phyloP scores from a whole-genome alignment of 441 rosid genomes.

The Bocquillonia castaneifolia region DNA sequence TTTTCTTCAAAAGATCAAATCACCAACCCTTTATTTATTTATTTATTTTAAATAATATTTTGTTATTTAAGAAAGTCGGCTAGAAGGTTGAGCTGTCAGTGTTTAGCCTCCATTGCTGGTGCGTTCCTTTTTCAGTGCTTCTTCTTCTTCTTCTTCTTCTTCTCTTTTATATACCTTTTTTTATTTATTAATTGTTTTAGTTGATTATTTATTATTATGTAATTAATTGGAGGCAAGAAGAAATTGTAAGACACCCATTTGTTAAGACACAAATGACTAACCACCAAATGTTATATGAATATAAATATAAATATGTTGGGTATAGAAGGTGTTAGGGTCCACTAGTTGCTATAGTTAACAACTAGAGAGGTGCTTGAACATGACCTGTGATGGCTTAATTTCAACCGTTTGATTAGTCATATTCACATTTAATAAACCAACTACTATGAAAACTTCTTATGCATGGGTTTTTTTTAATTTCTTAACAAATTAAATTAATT shows the following conservation, averaged over 20 bases:
- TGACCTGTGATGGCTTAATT: conserved; percentile 25
- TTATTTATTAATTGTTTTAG: not conserved
- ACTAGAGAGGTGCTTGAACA: conserved; percentile 4
- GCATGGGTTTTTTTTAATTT: no score
- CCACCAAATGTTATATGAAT: conserved; percentile 25
- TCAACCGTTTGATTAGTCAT: conserved; percentile 33
- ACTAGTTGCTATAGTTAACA: conserved; percentile 13
- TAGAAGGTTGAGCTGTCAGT: conserved; percentile 39
- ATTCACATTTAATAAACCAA: not conserved
- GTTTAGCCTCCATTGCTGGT: conserved; percentile 26
- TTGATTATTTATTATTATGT: not conserved
- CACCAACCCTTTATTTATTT: conserved; percentile 4
- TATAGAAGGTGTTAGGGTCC: conserved; percentile 16
- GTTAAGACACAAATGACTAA: conserved; percentile 27
- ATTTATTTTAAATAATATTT: not conserved
- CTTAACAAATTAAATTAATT: no score
- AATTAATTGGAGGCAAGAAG: not conserved
- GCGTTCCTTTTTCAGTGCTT: not conserved
- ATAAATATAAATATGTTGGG: no score
- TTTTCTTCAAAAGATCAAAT: no score
- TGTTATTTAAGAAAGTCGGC: conserved; percentile 35
- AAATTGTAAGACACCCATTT: conserved; percentile 14
- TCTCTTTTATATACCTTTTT: conserved; percentile 3
- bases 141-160: not conserved
- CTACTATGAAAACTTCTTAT: not conserved